Conservation (phyloP, 176 grass and related monocot species). For the Oryza meridionalis region DNA sequence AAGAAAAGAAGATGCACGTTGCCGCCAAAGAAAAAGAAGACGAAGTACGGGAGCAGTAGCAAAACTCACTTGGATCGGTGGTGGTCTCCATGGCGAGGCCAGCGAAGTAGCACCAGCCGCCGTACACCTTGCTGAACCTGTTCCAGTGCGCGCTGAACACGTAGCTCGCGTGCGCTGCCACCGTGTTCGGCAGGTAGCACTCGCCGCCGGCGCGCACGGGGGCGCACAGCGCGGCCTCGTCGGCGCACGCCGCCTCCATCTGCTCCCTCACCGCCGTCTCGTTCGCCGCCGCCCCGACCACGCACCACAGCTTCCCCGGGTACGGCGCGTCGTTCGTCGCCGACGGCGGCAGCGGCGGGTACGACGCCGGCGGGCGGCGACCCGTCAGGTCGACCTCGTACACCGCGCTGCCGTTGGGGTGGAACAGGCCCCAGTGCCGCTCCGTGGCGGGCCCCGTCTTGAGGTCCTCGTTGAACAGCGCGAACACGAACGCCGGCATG, state of each 20-base stretch:
- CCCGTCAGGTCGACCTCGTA: conserved; percentile 67
- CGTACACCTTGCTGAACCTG: conserved; percentile 55
- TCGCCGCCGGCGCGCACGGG: conserved; percentile 40
- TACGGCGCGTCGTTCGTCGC: conserved; percentile 52
- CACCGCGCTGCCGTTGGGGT: conserved; percentile 57
- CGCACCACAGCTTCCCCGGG: conserved; percentile 59
- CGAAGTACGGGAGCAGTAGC: too few relatives aligned
- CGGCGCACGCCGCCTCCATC: conserved; percentile 43
- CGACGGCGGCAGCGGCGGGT: conserved; percentile 56
- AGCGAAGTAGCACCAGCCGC: conserved; percentile 65
- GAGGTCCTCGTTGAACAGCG: conserved; percentile 74
- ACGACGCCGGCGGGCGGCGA: not conserved
- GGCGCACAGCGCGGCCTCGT: conserved; percentile 45
- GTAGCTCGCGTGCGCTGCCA: conserved; percentile 50
- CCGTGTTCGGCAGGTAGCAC: conserved; percentile 45
- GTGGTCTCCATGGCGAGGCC: conserved; percentile 63
- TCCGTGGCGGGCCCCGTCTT: conserved; percentile 58
- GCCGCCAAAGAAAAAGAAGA: too few relatives aligned
- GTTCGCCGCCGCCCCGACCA: conserved; percentile 38
- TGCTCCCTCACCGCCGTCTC: conserved; percentile 41
- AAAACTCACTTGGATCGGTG: conserved; percentile 55
- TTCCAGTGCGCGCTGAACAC: conserved; percentile 78
- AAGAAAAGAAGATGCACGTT: too few relatives aligned
- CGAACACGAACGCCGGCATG: conserved; percentile 62
- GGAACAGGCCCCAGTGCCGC: conserved; percentile 70